Percentiles rank a stretch among this genome's conserved stretches.
Conservation (phyloP, 73 alveolate species). For the Paramecium tetraurelia region DNA sequence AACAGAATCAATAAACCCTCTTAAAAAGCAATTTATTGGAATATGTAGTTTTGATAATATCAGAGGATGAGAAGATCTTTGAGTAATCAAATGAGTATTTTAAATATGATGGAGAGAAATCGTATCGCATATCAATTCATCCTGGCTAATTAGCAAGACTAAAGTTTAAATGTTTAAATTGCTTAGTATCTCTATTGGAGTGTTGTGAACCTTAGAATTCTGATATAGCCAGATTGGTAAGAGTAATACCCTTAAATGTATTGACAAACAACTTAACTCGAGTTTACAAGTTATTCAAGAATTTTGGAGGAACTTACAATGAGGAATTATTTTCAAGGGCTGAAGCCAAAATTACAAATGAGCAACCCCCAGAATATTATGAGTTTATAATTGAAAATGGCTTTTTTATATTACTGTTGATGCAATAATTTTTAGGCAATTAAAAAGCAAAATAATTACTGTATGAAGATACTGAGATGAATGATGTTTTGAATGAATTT, state of each 20-base stretch:
- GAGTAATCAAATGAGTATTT: background rate
- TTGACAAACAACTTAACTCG: constrained; percentile 47
- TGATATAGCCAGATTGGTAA: constrained; percentile 52
- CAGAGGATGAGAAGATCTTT: constrained; percentile 50
- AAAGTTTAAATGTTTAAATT: constrained; percentile 60
- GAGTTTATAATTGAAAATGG: constrained; percentile 65
- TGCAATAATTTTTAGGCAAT: constrained; percentile 51
- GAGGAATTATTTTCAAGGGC: constrained; percentile 34
- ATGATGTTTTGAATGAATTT: constrained; percentile 59
- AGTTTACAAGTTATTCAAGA: constrained; percentile 42
- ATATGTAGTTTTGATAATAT: constrained; percentile 23
- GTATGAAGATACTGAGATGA: constrained; percentile 54
- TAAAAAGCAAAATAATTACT: constrained; percentile 57
- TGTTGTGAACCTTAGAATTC: constrained; percentile 60
- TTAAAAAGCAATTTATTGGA: constrained; percentile 63
- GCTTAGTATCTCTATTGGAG: constrained; percentile 62
- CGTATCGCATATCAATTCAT: background rate
- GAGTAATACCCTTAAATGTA: constrained; percentile 61
- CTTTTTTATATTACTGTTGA: constrained; percentile 34
- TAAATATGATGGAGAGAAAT: background rate
- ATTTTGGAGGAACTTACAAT: constrained; percentile 33
- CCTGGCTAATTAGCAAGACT: constrained; percentile 62
- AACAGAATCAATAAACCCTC: constrained; percentile 48
- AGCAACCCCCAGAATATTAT: constrained; percentile 22
- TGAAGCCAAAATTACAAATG: background rate